A percentile compares a stretch with the other conserved stretches of the same genome.
Evolutionary conservation across 371 early-diverging fungal species (phyloP).

Genomic region (Rhizomucor miehei): DNA sequence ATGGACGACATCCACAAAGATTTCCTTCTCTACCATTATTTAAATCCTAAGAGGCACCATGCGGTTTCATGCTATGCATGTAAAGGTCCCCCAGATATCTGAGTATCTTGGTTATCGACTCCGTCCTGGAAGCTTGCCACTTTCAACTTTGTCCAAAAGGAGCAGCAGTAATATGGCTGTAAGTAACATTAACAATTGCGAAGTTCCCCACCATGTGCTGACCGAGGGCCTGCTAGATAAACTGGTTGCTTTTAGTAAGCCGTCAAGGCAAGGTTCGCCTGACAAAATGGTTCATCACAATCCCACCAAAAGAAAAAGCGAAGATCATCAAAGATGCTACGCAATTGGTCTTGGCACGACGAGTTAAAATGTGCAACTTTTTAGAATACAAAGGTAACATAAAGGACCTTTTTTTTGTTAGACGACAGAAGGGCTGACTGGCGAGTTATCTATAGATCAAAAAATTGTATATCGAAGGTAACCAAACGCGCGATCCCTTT

Average conservation of each 20-base stretch:
- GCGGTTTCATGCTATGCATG: too few species aligned
- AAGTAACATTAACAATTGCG: too few species aligned
- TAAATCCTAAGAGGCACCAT: too few species aligned
- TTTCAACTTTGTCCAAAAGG: too few species aligned
- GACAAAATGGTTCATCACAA: slow-evolving; percentile 94
- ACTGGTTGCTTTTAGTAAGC: slow-evolving; percentile 67
- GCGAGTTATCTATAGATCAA: slow-evolving; percentile 56
- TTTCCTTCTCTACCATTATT: too few species aligned
- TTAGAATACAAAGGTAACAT: slow-evolving; percentile 88
- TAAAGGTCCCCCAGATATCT: too few species aligned
- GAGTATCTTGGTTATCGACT: too few species aligned
- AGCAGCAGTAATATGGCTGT: too few species aligned
- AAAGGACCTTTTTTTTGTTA: background rate
- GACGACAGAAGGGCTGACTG: background rate
- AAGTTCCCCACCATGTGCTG: too few species aligned
- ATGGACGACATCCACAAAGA: too few species aligned
- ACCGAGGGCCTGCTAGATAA: slow-evolving; percentile 42
- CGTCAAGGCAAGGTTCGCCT: slow-evolving; percentile 89
- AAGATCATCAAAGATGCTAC: slow-evolving; percentile 95
- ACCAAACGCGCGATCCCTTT: background rate
- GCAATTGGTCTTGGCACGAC: slow-evolving; percentile 83
- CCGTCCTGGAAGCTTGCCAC: too few species aligned
- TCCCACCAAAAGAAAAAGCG: slow-evolving; percentile 87
- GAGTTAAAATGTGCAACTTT: slow-evolving; percentile 97
- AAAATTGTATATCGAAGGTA: slow-evolving; percentile 87